phyloP scores from a whole-genome alignment of 2,329 filamentous ascomycete genomes.

The Dothideomycetes sp. region DNA sequence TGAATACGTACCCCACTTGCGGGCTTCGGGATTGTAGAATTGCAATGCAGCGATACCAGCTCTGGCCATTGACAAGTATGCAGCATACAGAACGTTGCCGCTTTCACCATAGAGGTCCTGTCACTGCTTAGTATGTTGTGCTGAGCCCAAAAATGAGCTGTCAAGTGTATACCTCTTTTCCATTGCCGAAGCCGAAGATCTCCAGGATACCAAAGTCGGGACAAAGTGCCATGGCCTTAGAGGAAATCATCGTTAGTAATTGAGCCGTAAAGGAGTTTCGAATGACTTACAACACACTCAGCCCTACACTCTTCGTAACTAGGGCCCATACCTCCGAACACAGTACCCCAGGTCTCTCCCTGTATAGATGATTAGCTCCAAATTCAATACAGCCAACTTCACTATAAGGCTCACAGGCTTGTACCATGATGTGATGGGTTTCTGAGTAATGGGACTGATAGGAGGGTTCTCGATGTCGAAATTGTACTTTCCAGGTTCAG shows the following conservation, averaged over 20 bases:
- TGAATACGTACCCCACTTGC: constrained; percentile 66
- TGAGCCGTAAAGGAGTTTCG: too few relatives aligned
- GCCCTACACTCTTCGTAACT: constrained; percentile 93
- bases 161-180: constrained; percentile 40
- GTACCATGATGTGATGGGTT: constrained; percentile 79
- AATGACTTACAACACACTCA: constrained; percentile 82
- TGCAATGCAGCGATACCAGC: constrained; percentile 84
- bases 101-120: constrained; percentile 63
- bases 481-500: constrained; percentile 70
- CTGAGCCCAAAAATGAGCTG: too few relatives aligned
- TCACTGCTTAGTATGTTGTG: too few relatives aligned
- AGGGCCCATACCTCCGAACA: constrained; percentile 79
- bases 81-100: constrained; percentile 77
- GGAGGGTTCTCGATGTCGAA: constrained; percentile 79
- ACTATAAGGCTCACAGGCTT: constrained; percentile 83
- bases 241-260: too few relatives aligned
- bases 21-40: constrained; percentile 85
- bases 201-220: constrained; percentile 83
- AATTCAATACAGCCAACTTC: not conserved
- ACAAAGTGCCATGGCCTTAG: constrained; percentile 81
- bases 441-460: constrained; percentile 65
- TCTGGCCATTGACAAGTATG: constrained; percentile 88
- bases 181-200: constrained; percentile 86
- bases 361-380: constrained; percentile 73
- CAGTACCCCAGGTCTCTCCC: constrained; percentile 86